These are phyloP conservation scores for Penicillium hesseltinei DNA, from an alignment of 2,329 filamentous ascomycete genomes.

Conservation along the genomic window DNA sequence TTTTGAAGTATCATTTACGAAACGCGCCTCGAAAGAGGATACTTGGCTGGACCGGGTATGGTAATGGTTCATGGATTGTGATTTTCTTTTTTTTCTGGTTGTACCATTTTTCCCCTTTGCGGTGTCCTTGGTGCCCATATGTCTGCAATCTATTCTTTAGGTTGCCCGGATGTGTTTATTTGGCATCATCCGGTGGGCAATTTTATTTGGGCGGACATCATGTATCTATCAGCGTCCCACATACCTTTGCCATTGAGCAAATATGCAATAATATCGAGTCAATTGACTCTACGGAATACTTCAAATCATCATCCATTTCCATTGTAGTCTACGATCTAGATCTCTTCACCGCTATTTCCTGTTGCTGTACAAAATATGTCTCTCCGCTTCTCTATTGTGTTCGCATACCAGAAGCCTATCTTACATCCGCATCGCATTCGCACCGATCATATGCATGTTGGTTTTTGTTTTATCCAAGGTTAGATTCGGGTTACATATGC, in stretches of 20 bases:
- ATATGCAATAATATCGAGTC: background rate
- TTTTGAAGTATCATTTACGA: slow-evolving; percentile 8
- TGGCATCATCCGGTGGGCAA: background rate
- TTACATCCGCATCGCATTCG: background rate
- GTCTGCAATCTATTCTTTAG: background rate
- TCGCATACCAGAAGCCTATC: background rate
- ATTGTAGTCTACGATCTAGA: background rate
- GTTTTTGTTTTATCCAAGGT: background rate
- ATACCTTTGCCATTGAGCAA: background rate
- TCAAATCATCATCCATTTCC: background rate
- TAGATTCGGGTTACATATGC: background rate
- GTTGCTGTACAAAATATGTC: background rate
- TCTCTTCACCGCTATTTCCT: background rate
- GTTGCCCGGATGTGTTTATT: background rate
- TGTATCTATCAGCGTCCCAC: slow-evolving; percentile 5
- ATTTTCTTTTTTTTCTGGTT: slow-evolving; percentile 6
- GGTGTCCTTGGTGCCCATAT: background rate
- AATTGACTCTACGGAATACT: background rate
- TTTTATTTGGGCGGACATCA: background rate
- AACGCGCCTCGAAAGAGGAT: slow-evolving; percentile 22
- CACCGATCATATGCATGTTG: background rate
- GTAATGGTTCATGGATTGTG: slow-evolving; percentile 12
- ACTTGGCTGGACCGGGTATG: slow-evolving; percentile 26
- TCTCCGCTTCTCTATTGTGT: background rate
- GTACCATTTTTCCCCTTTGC: slow-evolving; percentile 2